Evolutionary conservation across 2,329 filamentous ascomycete species (phyloP), one percentile per base, ranked within the genome.

Genomic region (Neonectria neomacrospora): DNA sequence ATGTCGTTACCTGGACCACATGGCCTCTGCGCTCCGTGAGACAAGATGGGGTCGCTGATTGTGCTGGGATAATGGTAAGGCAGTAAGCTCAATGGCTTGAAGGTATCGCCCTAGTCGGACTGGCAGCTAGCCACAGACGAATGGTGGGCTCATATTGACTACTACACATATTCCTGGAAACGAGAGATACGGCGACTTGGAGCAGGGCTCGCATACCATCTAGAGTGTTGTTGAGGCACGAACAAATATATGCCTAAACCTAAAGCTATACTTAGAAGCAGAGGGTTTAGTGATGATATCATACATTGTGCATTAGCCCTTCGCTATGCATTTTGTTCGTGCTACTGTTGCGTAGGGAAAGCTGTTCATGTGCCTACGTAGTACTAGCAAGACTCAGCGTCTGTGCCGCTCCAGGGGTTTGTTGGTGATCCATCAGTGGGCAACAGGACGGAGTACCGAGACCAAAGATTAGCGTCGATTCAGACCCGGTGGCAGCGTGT

Each of bases 401-500:
- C 53, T 48, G 42, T 45, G 45, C 41, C n/a, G 41, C 16, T n/a
- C 32, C 30, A 23, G 30, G 52, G 51, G 14, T 37, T 41, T 41
- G 37, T 44, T 42, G 32, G 32, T 52, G 42, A 53, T 60, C 23
- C 42, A 51, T 50, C 5, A 55, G 28, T 52, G 26, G 26, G 28
- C 34, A 32, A 53, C 20, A 50, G n/a, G n/a, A n/a, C n/a, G n/a
- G n/a, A n/a, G 34, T 32, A 30, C 58, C 58, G 41, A 42, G 53
- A 34, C 51, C 41, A 56, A 57, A 52, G 32, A 41, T 32, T 61
- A 61, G 54, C 42, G 54, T 57, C 62, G 48, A 61, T 57, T 42
- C 23, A 42, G 41, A 18, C 42, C 34, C 8, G 11, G 45, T 3
- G 22, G 22, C 44, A n/a, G 41, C 47, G 26, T 28, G 32, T 23